Base-by-base conservation (phyloP, 169 alveolate species). In the Cyclospora cayetanensis region DNA sequence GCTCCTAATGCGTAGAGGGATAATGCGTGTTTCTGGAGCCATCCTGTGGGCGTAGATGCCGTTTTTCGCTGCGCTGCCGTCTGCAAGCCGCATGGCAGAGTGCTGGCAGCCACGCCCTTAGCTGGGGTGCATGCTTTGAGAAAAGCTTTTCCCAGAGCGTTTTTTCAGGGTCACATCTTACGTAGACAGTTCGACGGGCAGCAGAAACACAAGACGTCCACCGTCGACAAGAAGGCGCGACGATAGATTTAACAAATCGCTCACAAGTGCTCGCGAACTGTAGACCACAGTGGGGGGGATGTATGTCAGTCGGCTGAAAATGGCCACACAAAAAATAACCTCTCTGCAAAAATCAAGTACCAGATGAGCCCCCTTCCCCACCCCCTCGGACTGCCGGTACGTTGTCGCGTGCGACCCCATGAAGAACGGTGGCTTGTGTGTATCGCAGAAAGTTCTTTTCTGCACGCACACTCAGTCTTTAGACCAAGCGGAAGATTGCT, bases 201-300 rank as follows among this genome's bases (percentile, higher is more conserved):
- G 66, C 2, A 90, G 90, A 42, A 90, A 90, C 25, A 90, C 93
- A 31, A 90, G 83, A 1, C 91, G 83, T 20, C 93, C 93, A 22
- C 82, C 90, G 63, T 74, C 93, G 46, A 42, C 70, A 25, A 90
- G 90, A 25, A 72, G 53, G 3, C 74, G 53, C 1, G 93, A 80
- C 9, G 93, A 55, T n/a, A 90, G 90, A 27, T 43, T 43, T 29
- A 90, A n/a, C 63, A 90, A 39, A 39, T 90, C 93, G 43, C 66
- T 65, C n/a, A 68, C 12, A 53, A 68, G 46, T 20, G 76, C 50
- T 27, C 60, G 42, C 9, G 88, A 53, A 43, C 34, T 86, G 82
- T 88, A 88, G 25, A 25, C 7, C 37, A 68, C 66, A n/a, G 92
- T 88, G 15, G 92, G 92, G 3, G 82, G 72, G 41, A 88, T 88